Evolutionary conservation across 2,329 filamentous ascomycete species (phyloP).

Genomic region (Fulvia fulva): DNA sequence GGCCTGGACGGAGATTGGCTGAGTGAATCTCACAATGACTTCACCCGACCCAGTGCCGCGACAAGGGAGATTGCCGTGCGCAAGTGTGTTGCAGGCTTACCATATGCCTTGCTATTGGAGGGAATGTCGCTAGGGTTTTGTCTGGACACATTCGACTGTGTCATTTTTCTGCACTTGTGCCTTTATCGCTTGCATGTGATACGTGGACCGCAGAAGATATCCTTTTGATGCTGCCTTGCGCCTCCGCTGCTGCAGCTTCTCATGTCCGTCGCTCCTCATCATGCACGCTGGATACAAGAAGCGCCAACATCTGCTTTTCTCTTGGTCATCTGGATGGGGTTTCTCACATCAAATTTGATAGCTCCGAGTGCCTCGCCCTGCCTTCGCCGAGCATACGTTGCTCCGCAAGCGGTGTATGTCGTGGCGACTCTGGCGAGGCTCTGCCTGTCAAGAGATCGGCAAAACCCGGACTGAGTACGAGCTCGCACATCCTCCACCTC

Average conservation of each 20-base stretch:
- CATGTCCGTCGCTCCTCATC: not conserved
- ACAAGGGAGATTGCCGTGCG: constrained; percentile 20
- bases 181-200: constrained; percentile 25
- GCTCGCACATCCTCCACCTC: not conserved
- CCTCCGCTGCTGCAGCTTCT: too few species aligned
- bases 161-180: constrained; percentile 14
- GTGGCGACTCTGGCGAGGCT: not conserved
- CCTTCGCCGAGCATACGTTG: not conserved
- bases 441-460: not conserved
- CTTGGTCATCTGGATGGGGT: constrained; percentile 3
- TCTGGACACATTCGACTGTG: constrained; percentile 22
- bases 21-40: constrained; percentile 19
- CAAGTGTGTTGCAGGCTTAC: constrained; percentile 15
- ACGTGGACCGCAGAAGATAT: constrained; percentile 7
- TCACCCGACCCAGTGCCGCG: constrained; percentile 17
- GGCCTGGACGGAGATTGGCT: constrained; percentile 12
- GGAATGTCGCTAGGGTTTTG: not conserved
- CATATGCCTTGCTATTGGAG: constrained; percentile 11
- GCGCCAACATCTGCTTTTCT: constrained; percentile 2
- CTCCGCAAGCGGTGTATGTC: not conserved
- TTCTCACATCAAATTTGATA: not conserved
- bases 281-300: constrained; percentile 3
- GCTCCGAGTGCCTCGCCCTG: not conserved
- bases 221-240: not conserved
- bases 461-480: not conserved